Percentiles rank a stretch among this genome's conserved stretches.
Evolutionary conservation across 2,329 filamentous ascomycete genomes (phyloP).

Genomic region (Colletotrichum incanum): DNA sequence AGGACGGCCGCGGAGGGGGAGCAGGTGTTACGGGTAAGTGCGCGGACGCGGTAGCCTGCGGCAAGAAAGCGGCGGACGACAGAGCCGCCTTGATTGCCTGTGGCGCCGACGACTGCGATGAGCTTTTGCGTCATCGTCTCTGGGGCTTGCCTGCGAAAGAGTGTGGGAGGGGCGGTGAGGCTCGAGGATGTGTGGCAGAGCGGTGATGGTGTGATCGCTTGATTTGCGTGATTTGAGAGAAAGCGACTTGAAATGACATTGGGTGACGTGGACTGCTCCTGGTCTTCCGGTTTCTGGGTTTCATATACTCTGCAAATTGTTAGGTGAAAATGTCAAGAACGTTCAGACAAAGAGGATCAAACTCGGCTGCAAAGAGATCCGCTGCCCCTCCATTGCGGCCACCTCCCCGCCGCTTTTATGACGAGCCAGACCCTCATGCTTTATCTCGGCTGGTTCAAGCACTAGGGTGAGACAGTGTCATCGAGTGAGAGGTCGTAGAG

Average conservation of each 20-base stretch:
- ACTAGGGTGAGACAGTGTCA: neutral
- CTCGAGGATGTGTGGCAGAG: neutral
- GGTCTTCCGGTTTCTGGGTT: neutral
- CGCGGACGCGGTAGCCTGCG: conserved; percentile 61
- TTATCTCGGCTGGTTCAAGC: neutral
- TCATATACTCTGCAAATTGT: neutral
- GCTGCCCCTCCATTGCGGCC: conserved; percentile 4
- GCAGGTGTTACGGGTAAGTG: conserved; percentile 61
- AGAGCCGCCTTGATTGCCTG: conserved; percentile 67
- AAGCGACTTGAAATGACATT: neutral
- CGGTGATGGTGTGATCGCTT: neutral
- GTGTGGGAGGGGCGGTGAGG: neutral
- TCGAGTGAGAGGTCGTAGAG: neutral
- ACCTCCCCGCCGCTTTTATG: conserved; percentile 2
- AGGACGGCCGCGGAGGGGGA: conserved; percentile 60
- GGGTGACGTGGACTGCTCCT: neutral
- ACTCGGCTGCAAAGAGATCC: neutral
- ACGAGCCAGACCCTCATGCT: neutral
- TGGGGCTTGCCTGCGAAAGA: neutral
- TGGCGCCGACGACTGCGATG: conserved; percentile 63
- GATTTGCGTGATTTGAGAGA: neutral
- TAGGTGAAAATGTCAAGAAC: neutral
- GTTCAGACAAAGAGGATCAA: neutral
- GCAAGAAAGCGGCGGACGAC: conserved; percentile 64
- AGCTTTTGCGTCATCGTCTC: conserved; percentile 48